phyloP scores from a whole-genome alignment of 768 basidiomycete species.

The Pisolithus sp. region DNA sequence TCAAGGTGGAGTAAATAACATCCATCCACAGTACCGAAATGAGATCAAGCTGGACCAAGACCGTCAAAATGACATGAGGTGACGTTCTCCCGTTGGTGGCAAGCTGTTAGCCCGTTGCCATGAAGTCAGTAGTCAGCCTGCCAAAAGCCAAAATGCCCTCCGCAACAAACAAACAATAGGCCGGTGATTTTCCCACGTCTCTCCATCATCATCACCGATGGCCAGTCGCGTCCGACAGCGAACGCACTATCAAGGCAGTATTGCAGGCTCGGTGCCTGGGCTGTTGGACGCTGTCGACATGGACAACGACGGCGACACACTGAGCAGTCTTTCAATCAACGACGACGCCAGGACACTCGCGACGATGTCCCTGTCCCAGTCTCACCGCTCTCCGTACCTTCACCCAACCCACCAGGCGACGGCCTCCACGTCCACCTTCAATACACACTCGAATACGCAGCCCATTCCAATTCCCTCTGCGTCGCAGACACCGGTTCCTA shows the following conservation, averaged over 20 bases:
- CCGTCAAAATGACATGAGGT: too few species aligned
- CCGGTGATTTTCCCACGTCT: constrained; percentile 16
- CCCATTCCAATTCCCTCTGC: constrained; percentile 1
- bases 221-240: constrained; percentile 18
- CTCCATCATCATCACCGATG: constrained; percentile 13
- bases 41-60: too few species aligned
- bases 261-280: constrained; percentile 1
- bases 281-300: constrained; percentile 9
- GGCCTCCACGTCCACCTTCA: constrained; percentile 18
- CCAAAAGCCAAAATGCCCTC: too few species aligned
- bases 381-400: constrained; percentile 17
- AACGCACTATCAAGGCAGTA: constrained; percentile 12
- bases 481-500: constrained; percentile 12
- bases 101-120: too few species aligned
- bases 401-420: constrained; percentile 19
- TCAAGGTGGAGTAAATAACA: too few species aligned
- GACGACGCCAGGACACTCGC: constrained; percentile 3
- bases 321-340: constrained; percentile 14
- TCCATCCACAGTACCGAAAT: too few species aligned
- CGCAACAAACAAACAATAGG: background rate
- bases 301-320: constrained; percentile 21
- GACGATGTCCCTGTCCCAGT: constrained; percentile 5
- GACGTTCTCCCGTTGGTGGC: too few species aligned
- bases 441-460: constrained; percentile 1
- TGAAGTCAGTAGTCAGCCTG: too few species aligned